A percentile compares a stretch with the other conserved stretches of the same genome.
Evolutionary conservation across 768 basidiomycete genomes (phyloP).

Genomic region (Macrocybe gigantea): DNA sequence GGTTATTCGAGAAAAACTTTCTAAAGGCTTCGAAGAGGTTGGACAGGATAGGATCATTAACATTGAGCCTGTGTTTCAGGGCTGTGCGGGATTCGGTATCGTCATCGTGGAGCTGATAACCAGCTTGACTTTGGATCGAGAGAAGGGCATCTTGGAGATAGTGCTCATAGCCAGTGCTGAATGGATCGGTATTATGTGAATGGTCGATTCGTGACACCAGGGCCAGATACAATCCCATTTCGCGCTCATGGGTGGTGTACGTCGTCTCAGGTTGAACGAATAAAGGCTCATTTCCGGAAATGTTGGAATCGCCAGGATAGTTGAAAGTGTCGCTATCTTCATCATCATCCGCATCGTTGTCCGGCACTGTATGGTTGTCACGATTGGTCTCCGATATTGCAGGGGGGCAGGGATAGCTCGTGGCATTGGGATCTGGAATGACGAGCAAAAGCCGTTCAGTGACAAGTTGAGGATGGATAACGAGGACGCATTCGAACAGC

Average conservation of each 20-base stretch:
- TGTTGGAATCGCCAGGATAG: conserved; percentile 28
- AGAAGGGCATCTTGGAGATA: conserved; percentile 74
- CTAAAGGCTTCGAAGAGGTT: conserved; percentile 65
- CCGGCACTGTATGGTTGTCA: not conserved
- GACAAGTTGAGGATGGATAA: conserved; percentile 59
- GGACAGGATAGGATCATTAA: conserved; percentile 71
- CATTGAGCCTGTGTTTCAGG: conserved; percentile 70
- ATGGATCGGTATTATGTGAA: conserved; percentile 58
- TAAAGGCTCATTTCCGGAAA: conserved; percentile 21
- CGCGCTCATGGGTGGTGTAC: conserved; percentile 75
- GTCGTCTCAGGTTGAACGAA: conserved; percentile 68
- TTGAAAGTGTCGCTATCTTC: conserved; percentile 47
- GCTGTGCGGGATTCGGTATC: conserved; percentile 33
- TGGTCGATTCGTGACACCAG: conserved; percentile 77
- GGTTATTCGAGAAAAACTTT: conserved; percentile 78
- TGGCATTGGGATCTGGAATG: conserved; percentile 65
- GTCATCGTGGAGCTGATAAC: conserved; percentile 43
- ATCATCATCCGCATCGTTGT: conserved; percentile 28
- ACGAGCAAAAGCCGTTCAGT: conserved; percentile 67
- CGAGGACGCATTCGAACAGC: conserved; percentile 70
- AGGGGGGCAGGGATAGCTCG: conserved; percentile 63
- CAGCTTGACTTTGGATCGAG: conserved; percentile 59
- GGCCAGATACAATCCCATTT: conserved; percentile 75
- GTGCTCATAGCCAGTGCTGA: conserved; percentile 83
- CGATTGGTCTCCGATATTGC: conserved; percentile 19